A percentile compares a stretch with the other conserved stretches of the same genome.
Conservation (phyloP, 805 yeast species). For the Jamesozyma lodderae region DNA sequence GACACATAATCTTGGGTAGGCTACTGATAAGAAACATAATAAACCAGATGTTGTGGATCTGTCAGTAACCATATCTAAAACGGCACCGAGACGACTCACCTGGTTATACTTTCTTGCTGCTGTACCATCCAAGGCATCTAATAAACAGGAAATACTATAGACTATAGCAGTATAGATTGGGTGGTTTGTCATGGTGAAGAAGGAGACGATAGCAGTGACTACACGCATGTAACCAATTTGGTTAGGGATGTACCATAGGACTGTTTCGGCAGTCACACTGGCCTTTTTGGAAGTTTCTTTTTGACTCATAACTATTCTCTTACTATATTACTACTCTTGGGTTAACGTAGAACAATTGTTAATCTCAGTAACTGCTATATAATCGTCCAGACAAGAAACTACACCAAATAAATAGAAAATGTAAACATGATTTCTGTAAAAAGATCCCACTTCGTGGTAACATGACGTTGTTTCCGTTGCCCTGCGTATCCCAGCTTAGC, state of each 20-base stretch:
- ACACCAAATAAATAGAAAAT: no score
- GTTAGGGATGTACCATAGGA: conserved; percentile 80
- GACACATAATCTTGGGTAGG: conserved; percentile 50
- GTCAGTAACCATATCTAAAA: conserved; percentile 97
- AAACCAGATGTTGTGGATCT: conserved; percentile 94
- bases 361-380: no score
- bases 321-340: no score
- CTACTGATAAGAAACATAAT: conserved; percentile 72
- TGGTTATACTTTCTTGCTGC: conserved; percentile 88
- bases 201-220: conserved; percentile 68
- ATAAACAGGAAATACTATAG: conserved; percentile 79
- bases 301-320: conserved; percentile 5
- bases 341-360: no score
- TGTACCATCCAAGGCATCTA: conserved; percentile 94
- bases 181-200: conserved; percentile 72
- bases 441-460: no score
- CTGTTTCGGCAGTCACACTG: conserved; percentile 38
- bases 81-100: conserved; percentile 90
- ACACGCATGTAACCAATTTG: conserved; percentile 85
- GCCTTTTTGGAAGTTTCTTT: not conserved
- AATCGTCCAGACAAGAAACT: no score
- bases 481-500: no score
- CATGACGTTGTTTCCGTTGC: no score
- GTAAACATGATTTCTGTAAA: no score
- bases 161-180: conserved; percentile 70